Percentiles rank a stretch among this genome's conserved stretches.
Conservation (phyloP, 768 basidiomycete species). For the Rickenella mellea region DNA sequence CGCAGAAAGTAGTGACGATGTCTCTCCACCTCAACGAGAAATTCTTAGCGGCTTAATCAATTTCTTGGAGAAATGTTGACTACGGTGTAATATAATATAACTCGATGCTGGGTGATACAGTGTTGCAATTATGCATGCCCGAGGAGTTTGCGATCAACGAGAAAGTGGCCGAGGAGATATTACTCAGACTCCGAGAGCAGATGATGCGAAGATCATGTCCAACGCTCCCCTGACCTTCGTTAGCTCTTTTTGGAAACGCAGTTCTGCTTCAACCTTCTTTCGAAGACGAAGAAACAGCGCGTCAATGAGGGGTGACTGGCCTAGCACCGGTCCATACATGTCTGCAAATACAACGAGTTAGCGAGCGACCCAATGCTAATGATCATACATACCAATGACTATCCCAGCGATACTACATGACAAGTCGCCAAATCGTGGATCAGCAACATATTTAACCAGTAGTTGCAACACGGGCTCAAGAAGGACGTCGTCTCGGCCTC, state of each 20-base stretch:
- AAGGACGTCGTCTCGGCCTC: conserved; percentile 87
- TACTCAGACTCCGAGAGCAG: conserved; percentile 23
- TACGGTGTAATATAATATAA: conserved; percentile 2
- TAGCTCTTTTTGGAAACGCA: conserved; percentile 83
- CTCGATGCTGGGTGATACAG: conserved; percentile 1
- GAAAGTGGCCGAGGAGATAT: too few relatives aligned
- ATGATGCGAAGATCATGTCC: conserved; percentile 78
- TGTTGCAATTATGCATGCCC: background rate
- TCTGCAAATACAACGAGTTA: conserved; percentile 37
- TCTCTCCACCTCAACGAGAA: conserved; percentile 48
- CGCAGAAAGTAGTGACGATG: conserved; percentile 18
- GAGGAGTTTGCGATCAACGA: too few relatives aligned
- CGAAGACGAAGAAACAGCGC: conserved; percentile 71
- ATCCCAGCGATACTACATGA: conserved; percentile 73
- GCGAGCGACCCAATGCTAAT: background rate
- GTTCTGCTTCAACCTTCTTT: conserved; percentile 77
- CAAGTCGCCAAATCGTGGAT: conserved; percentile 88
- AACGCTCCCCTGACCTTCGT: conserved; percentile 77
- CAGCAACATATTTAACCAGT: conserved; percentile 73
- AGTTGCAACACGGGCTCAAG: conserved; percentile 87
- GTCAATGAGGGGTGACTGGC: conserved; percentile 90
- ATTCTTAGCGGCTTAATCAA: conserved; percentile 61
- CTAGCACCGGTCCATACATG: conserved; percentile 86
- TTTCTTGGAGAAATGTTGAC: conserved; percentile 40
- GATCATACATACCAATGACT: conserved; percentile 61